These are phyloP conservation scores for Butyriboletus loyo DNA, from an alignment of 768 basidiomycete genomes.

Conservation along the genomic window DNA sequence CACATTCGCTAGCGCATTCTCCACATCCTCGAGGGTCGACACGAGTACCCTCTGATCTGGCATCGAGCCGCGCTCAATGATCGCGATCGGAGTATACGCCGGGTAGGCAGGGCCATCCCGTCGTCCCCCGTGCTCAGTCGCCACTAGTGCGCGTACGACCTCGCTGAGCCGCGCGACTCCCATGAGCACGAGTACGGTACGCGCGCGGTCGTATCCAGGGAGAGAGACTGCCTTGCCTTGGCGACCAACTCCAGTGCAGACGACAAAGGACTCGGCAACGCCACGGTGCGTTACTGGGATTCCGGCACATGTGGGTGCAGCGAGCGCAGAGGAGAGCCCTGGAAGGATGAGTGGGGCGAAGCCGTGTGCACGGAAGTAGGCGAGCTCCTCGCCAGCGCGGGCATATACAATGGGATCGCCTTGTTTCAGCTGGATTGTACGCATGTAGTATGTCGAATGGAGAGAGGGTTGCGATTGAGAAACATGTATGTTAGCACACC, in stretches of 20 bases:
- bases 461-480: background rate
- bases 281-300: constrained; percentile 97
- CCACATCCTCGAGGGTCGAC: constrained; percentile 73
- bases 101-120: constrained; percentile 68
- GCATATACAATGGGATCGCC: constrained; percentile 97
- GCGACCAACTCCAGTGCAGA: constrained; percentile 93
- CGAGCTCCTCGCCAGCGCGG: constrained; percentile 89
- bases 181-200: constrained; percentile 90
- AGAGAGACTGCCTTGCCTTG: constrained; percentile 77
- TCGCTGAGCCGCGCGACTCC: constrained; percentile 83
- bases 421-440: constrained; percentile 76
- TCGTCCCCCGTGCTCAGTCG: constrained; percentile 34
- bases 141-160: constrained; percentile 61
- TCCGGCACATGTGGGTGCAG: constrained; percentile 83
- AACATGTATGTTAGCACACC: background rate
- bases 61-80: constrained; percentile 93
- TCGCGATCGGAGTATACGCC: constrained; percentile 74
- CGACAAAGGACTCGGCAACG: constrained; percentile 81
- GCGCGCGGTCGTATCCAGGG: constrained; percentile 81
- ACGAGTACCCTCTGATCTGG: constrained; percentile 85
- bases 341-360: constrained; percentile 85
- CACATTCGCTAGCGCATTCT: constrained; percentile 61
- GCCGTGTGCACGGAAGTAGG: constrained; percentile 85
- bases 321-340: constrained; percentile 85
- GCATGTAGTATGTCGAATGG: background rate